Evolutionary conservation across 495 filamentous ascomycete species (phyloP).

Genomic region (Cercophora newfieldiana): DNA sequence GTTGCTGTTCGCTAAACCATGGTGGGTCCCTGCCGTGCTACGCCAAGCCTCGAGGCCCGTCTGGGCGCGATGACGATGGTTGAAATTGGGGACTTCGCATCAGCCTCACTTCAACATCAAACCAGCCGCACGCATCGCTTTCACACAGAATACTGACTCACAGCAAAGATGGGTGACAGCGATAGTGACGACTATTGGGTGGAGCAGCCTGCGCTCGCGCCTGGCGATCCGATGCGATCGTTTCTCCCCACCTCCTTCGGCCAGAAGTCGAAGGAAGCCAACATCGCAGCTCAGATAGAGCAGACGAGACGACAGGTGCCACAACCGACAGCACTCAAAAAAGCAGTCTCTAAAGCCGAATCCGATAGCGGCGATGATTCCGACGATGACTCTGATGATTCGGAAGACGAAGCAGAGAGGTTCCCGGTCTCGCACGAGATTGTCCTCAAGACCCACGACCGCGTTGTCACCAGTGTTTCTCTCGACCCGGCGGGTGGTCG

Average conservation of each 20-base stretch:
- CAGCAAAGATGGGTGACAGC: conserved; percentile 53
- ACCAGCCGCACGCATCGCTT: neutral
- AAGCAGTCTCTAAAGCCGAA: conserved; percentile 40
- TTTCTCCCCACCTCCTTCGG: conserved; percentile 86
- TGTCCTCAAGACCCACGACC: conserved; percentile 86
- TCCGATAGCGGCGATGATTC: conserved; percentile 55
- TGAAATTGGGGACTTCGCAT: neutral
- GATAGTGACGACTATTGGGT: conserved; percentile 65
- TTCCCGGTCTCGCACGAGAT: conserved; percentile 94
- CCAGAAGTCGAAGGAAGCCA: conserved; percentile 69
- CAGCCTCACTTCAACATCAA: neutral
- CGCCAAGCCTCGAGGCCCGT: neutral
- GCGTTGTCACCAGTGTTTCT: conserved; percentile 78
- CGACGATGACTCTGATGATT: conserved; percentile 60
- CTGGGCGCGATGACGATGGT: conserved; percentile 11
- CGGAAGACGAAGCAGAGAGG: conserved; percentile 72
- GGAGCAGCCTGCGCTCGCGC: conserved; percentile 48
- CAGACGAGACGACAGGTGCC: conserved; percentile 63
- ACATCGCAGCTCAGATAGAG: conserved; percentile 78
- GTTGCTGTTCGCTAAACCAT: neutral
- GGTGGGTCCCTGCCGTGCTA: neutral
- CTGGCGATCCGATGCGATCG: conserved; percentile 76
- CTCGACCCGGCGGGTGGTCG: conserved; percentile 84
- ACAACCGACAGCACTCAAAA: conserved; percentile 33
- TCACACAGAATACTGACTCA: neutral